Conservation (phyloP, 768 basidiomycete genomes). For the Cystobasidium tubakii region DNA sequence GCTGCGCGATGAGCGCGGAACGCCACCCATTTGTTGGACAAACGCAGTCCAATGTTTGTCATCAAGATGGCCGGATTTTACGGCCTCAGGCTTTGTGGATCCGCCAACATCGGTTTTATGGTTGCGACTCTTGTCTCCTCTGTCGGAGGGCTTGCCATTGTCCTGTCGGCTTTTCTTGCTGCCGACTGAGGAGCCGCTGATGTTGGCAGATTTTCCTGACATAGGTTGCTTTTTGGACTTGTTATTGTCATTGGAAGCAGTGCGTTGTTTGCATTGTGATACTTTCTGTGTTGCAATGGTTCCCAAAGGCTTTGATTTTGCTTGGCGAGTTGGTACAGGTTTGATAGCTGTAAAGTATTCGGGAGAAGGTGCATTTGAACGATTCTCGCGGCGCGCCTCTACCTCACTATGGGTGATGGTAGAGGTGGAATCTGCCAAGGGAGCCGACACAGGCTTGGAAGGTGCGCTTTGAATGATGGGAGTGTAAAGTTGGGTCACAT, state of each 20-base stretch:
- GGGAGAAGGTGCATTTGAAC: conserved; percentile 24
- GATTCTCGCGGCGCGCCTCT: not conserved
- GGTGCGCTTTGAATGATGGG: not conserved
- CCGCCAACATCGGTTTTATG: too few relatives aligned
- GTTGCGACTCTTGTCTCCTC: not conserved
- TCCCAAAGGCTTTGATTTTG: not conserved
- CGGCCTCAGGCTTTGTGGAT: not conserved
- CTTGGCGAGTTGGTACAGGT: not conserved
- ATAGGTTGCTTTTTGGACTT: not conserved
- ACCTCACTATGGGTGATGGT: not conserved
- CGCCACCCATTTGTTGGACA: not conserved
- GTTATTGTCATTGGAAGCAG: not conserved
- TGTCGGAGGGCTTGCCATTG: not conserved
- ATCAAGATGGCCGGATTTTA: not conserved
- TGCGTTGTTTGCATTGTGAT: not conserved
- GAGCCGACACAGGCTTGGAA: not conserved
- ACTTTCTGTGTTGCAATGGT: not conserved
- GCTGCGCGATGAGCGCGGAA: not conserved
- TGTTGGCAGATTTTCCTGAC: not conserved
- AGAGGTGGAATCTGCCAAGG: not conserved
- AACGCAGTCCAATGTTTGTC: not conserved
- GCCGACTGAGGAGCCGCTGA: not conserved
- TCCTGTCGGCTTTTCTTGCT: not conserved
- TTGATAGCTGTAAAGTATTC: not conserved
- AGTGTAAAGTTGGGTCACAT: too few relatives aligned